Conservation (phyloP, 164 flowering plant species). For the Echeveria elegans region DNA sequence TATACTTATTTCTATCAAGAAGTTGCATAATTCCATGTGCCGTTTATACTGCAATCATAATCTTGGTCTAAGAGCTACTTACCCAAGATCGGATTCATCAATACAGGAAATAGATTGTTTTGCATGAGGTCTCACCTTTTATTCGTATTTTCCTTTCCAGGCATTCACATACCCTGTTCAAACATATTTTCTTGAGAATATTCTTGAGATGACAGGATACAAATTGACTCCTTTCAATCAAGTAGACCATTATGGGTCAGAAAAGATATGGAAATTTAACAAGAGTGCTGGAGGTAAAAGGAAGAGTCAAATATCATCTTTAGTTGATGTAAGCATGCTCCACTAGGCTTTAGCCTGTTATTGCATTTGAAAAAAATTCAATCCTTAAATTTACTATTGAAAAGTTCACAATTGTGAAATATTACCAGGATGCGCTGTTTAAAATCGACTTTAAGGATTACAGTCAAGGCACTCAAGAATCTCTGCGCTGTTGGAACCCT, state of each 20-base stretch:
- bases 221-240: slow-evolving; percentile 72
- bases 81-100: no score
- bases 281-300: slow-evolving; percentile 76
- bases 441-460: slow-evolving; percentile 58
- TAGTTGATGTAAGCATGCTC: slow-evolving; percentile 59
- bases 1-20: no score
- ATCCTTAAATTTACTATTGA: no score
- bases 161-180: slow-evolving; percentile 87
- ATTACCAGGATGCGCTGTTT: slow-evolving; percentile 60
- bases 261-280: slow-evolving; percentile 75
- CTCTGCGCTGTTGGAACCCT: slow-evolving; percentile 90
- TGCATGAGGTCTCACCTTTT: no score
- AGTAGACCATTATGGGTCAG: slow-evolving; percentile 92
- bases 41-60: no score
- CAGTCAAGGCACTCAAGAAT: slow-evolving; percentile 50
- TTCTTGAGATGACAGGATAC: slow-evolving; percentile 83
- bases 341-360: no score
- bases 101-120: no score
- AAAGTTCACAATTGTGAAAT: slow-evolving; percentile 2
- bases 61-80: no score
- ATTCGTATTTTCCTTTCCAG: slow-evolving; percentile 42
- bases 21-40: no score
- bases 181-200: slow-evolving; percentile 70
- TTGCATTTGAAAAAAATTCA: no score
- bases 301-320: slow-evolving; percentile 86